These are phyloP conservation scores for Sclerotinia subarctica DNA, from an alignment of 2,329 filamentous ascomycete species.

Conservation along the genomic window DNA sequence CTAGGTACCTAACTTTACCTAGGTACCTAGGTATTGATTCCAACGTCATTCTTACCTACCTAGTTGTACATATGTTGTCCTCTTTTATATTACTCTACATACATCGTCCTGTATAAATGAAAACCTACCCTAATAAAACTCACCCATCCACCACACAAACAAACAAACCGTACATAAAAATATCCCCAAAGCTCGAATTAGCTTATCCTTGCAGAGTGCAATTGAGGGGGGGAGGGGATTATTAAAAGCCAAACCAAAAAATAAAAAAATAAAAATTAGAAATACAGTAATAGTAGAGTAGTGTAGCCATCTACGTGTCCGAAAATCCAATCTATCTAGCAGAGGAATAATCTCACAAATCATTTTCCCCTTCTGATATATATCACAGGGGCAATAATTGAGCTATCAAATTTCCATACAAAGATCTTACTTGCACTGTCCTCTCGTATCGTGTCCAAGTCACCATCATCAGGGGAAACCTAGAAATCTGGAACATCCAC, in stretches of 20 bases:
- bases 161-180: not conserved
- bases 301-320: conserved; percentile 7
- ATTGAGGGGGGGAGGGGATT: not conserved
- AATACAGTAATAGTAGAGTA: not conserved
- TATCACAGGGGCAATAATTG: too few relatives aligned
- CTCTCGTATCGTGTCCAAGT: not conserved
- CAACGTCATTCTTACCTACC: not conserved
- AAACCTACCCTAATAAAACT: too few relatives aligned
- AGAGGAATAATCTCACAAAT: too few relatives aligned
- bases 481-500: not conserved
- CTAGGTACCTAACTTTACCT: too few relatives aligned
- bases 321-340: not conserved
- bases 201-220: conserved; percentile 4
- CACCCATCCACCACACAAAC: not conserved
- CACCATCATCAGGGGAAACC: not conserved
- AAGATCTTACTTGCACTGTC: too few relatives aligned
- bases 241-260: not conserved
- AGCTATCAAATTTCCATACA: too few relatives aligned
- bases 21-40: too few relatives aligned
- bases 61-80: too few relatives aligned
- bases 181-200: not conserved
- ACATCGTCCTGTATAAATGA: too few relatives aligned
- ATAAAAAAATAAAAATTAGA: not conserved
- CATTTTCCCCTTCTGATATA: too few relatives aligned
- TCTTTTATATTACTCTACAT: not conserved